Evolutionary conservation across 805 yeast species (phyloP).

Genomic region (Myxozyma melibiosi): DNA sequence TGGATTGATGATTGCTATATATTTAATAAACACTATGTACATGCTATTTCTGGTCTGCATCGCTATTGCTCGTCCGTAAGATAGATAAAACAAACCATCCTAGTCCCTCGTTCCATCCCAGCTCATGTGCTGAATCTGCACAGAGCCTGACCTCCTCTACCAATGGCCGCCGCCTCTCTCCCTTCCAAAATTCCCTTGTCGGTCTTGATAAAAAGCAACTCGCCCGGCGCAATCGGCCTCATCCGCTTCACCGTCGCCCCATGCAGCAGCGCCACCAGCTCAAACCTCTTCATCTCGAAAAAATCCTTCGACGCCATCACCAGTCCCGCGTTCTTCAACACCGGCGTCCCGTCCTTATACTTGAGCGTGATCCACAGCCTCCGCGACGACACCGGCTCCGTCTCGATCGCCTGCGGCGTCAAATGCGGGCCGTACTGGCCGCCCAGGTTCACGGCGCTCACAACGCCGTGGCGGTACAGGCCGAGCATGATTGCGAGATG

Average conservation of each 20-base stretch:
- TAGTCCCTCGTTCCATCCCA: no score
- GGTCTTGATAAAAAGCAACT: constrained; percentile 69
- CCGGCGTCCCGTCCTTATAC: constrained; percentile 78
- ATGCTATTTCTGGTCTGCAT: no score
- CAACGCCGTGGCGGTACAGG: constrained; percentile 86
- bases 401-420: constrained; percentile 49
- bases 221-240: constrained; percentile 86
- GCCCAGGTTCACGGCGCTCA: constrained; percentile 82
- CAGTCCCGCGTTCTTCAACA: constrained; percentile 67
- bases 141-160: constrained; percentile 73
- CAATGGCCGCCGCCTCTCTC: constrained; percentile 80
- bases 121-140: constrained; percentile 45
- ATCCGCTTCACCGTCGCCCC: constrained; percentile 77
- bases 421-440: constrained; percentile 80
- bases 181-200: constrained; percentile 63
- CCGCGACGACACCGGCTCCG: constrained; percentile 80
- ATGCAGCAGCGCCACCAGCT: constrained; percentile 69
- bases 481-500: constrained; percentile 84
- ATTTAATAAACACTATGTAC: no score
- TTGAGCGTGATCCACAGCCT: constrained; percentile 91
- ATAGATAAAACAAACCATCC: no score
- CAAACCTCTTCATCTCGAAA: constrained; percentile 62
- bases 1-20: no score
- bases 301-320: constrained; percentile 85
- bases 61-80: no score